phyloP scores from a whole-genome alignment of 192 early-diverging fungal species.

The Phlyctochytrium arcticum region DNA sequence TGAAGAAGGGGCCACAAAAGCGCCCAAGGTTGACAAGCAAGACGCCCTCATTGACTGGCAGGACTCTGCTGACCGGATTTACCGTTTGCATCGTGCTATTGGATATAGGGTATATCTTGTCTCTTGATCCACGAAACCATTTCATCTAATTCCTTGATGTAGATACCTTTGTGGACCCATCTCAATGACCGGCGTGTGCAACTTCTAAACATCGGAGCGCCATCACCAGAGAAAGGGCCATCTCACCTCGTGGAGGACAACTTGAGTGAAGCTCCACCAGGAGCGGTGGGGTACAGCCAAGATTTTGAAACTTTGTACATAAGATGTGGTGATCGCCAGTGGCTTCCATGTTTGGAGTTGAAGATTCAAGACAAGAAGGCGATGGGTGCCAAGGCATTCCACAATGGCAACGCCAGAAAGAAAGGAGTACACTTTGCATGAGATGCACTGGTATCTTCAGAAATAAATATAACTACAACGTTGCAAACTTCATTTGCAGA shows the following conservation, averaged over 20 bases:
- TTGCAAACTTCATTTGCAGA: too few species aligned
- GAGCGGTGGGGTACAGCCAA: conserved; percentile 35
- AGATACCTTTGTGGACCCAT: conserved; percentile 53
- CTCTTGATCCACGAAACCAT: conserved; percentile 2
- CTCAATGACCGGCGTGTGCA: conserved; percentile 45
- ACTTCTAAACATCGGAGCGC: conserved; percentile 31
- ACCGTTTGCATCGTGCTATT: conserved; percentile 67
- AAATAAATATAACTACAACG: too few species aligned
- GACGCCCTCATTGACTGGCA: conserved; percentile 59
- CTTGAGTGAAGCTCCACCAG: conserved; percentile 36
- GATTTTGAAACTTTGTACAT: conserved; percentile 37
- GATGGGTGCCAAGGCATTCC: conserved; percentile 56
- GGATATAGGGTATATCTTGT: conserved; percentile 58
- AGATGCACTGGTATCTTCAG: too few species aligned
- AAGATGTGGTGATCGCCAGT: conserved; percentile 49
- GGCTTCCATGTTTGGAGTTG: conserved; percentile 44
- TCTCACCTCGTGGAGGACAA: not conserved
- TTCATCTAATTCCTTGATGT: too few species aligned
- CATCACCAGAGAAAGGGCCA: conserved; percentile 8
- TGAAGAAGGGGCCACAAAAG: conserved; percentile 54
- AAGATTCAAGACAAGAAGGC: conserved; percentile 61
- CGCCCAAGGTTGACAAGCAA: conserved; percentile 62
- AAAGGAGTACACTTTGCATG: too few species aligned
- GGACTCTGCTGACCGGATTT: conserved; percentile 50
- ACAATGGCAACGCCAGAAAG: too few species aligned